Conservation (phyloP, 352 stramenopile genomes). For the Pythium dissotocum region DNA sequence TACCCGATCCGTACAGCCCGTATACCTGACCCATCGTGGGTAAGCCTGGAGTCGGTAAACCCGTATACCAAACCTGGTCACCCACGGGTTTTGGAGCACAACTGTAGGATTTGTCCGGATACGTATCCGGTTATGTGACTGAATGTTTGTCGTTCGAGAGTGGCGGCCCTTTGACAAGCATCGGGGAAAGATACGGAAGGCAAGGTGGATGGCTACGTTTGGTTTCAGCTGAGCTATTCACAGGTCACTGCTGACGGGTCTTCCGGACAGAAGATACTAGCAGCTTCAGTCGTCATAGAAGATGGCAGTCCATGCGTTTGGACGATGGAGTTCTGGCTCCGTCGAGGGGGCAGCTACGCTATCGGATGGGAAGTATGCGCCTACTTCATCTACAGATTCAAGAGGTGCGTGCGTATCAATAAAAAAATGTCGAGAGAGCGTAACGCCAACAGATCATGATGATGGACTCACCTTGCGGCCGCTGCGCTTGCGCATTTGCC, state of each 20-base stretch:
- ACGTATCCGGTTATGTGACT: constrained; percentile 30
- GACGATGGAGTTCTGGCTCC: background rate
- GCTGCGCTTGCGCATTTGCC: constrained; percentile 64
- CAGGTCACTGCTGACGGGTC: background rate
- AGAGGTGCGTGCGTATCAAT: too few species aligned
- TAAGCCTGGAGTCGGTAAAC: background rate
- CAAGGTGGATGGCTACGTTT: constrained; percentile 5
- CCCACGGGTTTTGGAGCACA: constrained; percentile 22
- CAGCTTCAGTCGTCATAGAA: background rate
- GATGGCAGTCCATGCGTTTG: background rate
- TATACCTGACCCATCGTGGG: constrained; percentile 29
- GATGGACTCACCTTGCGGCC: constrained; percentile 48
- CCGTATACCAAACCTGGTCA: constrained; percentile 27
- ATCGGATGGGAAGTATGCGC: background rate
- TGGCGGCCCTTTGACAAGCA: constrained; percentile 28
- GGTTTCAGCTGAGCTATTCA: constrained; percentile 9
- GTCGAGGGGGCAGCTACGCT: background rate
- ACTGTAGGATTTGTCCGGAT: constrained; percentile 30
- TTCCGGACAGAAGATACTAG: background rate
- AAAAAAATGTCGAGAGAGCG: too few species aligned
- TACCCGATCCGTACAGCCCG: constrained; percentile 30
- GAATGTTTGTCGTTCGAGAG: constrained; percentile 30
- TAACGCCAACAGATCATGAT: too few species aligned
- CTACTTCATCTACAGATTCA: background rate
- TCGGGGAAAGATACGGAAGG: constrained; percentile 2